A percentile compares a stretch with the other conserved stretches of the same genome.
Evolutionary conservation across 2,329 filamentous ascomycete genomes (phyloP).

Genomic region (Xylaria sp.): DNA sequence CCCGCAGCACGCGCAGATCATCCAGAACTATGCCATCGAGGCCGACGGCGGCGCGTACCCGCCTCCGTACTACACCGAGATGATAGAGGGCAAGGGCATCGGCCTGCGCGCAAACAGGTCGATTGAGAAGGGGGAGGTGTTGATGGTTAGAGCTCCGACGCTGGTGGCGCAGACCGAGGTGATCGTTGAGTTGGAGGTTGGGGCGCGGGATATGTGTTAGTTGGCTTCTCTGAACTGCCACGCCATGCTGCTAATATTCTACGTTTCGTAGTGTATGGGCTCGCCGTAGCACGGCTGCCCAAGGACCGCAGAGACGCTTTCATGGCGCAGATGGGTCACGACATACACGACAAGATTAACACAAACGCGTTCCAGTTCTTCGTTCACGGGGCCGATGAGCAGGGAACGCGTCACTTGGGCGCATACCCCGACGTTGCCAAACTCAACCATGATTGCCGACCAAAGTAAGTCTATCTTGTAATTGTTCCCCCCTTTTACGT

Average conservation of each 20-base stretch:
- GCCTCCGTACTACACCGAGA: constrained; percentile 37
- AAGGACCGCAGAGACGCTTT: constrained; percentile 33
- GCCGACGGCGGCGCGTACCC: constrained; percentile 18
- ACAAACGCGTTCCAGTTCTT: constrained; percentile 46
- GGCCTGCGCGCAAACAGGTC: constrained; percentile 45
- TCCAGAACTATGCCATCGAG: constrained; percentile 21
- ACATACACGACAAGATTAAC: constrained; percentile 41
- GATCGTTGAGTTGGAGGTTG: constrained; percentile 27
- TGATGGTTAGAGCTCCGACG: constrained; percentile 42
- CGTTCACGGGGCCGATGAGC: constrained; percentile 34
- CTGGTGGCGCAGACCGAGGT: constrained; percentile 40
- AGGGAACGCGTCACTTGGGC: constrained; percentile 41
- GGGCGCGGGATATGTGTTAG: constrained; percentile 27
- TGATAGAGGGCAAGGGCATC: constrained; percentile 44
- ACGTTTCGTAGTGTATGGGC: constrained; percentile 36
- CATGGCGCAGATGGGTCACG: constrained; percentile 42
- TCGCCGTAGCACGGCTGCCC: constrained; percentile 40
- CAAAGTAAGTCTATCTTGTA: constrained; percentile 42
- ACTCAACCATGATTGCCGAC: constrained; percentile 49
- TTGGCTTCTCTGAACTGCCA: neutral
- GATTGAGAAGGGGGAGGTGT: constrained; percentile 44
- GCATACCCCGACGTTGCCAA: constrained; percentile 44
- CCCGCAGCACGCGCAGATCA: constrained; percentile 30
- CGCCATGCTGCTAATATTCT: neutral
- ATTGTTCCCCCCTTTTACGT: neutral